These are phyloP conservation scores for Hirschioporus abietinus DNA, from an alignment of 768 basidiomycete genomes.

Conservation along the genomic window DNA sequence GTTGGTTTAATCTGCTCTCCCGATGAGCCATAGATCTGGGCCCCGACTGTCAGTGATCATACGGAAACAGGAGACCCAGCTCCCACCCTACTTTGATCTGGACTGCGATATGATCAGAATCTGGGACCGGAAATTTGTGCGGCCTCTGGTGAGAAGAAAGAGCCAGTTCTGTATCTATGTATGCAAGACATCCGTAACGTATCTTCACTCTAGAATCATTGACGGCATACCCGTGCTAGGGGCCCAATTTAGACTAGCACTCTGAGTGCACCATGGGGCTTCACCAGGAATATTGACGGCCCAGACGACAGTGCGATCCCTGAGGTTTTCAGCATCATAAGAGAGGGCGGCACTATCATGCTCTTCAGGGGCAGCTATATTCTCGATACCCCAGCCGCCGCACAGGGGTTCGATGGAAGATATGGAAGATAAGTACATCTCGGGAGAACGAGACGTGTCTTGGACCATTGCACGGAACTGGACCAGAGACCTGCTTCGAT, in stretches of 20 bases:
- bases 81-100: slow-evolving; percentile 56
- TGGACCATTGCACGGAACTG: slow-evolving; percentile 77
- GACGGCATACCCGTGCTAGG: neutral
- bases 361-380: slow-evolving; percentile 21
- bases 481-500: slow-evolving; percentile 53
- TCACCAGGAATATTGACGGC: slow-evolving; percentile 70
- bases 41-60: neutral
- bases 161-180: neutral
- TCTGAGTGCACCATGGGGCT: slow-evolving; percentile 45
- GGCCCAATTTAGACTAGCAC: neutral
- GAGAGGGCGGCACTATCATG: slow-evolving; percentile 24
- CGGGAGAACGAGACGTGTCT: slow-evolving; percentile 68
- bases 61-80: neutral
- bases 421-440: slow-evolving; percentile 58
- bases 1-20: slow-evolving; percentile 50
- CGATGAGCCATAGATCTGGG: slow-evolving; percentile 55
- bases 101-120: slow-evolving; percentile 54
- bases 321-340: slow-evolving; percentile 43
- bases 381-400: slow-evolving; percentile 74
- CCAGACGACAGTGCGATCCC: slow-evolving; percentile 65
- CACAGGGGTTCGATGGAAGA: slow-evolving; percentile 32
- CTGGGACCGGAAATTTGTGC: slow-evolving; percentile 63
- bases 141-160: slow-evolving; percentile 16
- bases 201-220: neutral
- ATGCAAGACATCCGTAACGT: neutral